A percentile compares a stretch with the other conserved stretches of the same genome.
Evolutionary conservation across 2,329 filamentous ascomycete species (phyloP).

Genomic region (Penicillium sumatraense): DNA sequence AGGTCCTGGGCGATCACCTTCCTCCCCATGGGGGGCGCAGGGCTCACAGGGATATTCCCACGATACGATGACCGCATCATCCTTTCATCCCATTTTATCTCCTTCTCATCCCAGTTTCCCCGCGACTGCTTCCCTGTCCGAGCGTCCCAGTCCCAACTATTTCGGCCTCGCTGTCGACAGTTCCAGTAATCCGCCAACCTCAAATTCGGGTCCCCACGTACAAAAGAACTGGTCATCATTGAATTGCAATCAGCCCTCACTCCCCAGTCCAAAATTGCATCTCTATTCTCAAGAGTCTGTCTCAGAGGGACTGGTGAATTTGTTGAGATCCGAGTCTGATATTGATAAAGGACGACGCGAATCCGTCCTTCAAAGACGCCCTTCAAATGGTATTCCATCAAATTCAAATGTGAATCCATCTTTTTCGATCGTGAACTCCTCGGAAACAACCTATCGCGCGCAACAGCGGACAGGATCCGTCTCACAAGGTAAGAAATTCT

Average conservation of each 20-base stretch:
- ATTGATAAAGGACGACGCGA: slow-evolving; percentile 24
- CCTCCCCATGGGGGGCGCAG: slow-evolving; percentile 36
- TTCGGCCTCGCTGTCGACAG: slow-evolving; percentile 75
- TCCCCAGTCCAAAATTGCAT: slow-evolving; percentile 53
- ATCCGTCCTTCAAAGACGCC: slow-evolving; percentile 23
- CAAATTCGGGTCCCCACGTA: slow-evolving; percentile 61
- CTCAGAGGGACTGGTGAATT: slow-evolving; percentile 78
- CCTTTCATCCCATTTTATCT: slow-evolving; percentile 25
- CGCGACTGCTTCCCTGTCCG: slow-evolving; percentile 20
- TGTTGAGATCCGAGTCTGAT: slow-evolving; percentile 55
- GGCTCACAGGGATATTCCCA: slow-evolving; percentile 26
- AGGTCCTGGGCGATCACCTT: slow-evolving; percentile 36
- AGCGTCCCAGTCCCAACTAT: slow-evolving; percentile 74
- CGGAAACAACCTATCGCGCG: not conserved
- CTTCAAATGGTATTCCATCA: slow-evolving; percentile 17
- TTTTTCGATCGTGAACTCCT: not conserved
- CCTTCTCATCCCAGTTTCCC: slow-evolving; percentile 26
- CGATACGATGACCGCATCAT: slow-evolving; percentile 15
- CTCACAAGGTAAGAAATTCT: slow-evolving; percentile 12
- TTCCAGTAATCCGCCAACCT: slow-evolving; percentile 65
- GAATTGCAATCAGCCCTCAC: slow-evolving; percentile 68
- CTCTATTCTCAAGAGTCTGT: slow-evolving; percentile 66
- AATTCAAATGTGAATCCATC: not conserved
- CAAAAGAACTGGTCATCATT: slow-evolving; percentile 76
- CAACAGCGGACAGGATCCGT: slow-evolving; percentile 2